Evolutionary conservation across 768 basidiomycete genomes (phyloP).

Genomic region (Sporobolomyces phaffii): DNA sequence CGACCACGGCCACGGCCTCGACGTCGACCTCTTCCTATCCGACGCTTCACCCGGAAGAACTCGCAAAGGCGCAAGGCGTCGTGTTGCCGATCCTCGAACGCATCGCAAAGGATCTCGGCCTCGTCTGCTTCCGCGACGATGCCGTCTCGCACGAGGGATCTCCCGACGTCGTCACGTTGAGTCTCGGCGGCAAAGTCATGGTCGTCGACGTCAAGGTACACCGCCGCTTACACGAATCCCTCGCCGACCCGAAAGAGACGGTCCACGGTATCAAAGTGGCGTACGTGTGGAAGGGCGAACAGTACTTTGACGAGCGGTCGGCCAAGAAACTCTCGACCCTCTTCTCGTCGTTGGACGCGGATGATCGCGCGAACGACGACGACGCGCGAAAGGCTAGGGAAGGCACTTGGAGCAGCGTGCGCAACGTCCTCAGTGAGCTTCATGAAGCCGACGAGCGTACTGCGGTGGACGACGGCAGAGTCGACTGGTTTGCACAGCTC

Average conservation of each 20-base stretch:
- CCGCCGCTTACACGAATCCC: neutral
- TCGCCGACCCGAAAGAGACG: neutral
- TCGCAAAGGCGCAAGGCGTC: neutral
- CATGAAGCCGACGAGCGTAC: slow-evolving; percentile 26
- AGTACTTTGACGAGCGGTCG: neutral
- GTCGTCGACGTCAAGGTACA: slow-evolving; percentile 29
- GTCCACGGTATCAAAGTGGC: slow-evolving; percentile 24
- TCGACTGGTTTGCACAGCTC: slow-evolving; percentile 9
- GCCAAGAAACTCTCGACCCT: neutral
- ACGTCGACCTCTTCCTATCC: slow-evolving; percentile 1
- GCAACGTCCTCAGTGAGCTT: slow-evolving; percentile 1
- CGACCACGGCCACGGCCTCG: neutral
- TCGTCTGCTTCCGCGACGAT: slow-evolving; percentile 26
- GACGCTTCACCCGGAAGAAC: neutral
- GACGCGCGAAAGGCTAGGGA: too few relatives aligned
- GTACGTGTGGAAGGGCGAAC: slow-evolving; percentile 19
- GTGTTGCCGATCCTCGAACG: slow-evolving; percentile 5
- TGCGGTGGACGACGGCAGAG: neutral
- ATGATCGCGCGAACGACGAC: too few relatives aligned
- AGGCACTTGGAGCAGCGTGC: too few relatives aligned
- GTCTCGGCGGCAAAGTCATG: slow-evolving; percentile 34
- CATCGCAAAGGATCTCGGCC: slow-evolving; percentile 11
- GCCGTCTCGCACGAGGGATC: neutral
- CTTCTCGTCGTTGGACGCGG: neutral
- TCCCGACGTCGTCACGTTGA: slow-evolving; percentile 4